These are phyloP conservation scores for Neurospora crassa DNA, from an alignment of 2,329 filamentous ascomycete species.

Conservation along the genomic window DNA sequence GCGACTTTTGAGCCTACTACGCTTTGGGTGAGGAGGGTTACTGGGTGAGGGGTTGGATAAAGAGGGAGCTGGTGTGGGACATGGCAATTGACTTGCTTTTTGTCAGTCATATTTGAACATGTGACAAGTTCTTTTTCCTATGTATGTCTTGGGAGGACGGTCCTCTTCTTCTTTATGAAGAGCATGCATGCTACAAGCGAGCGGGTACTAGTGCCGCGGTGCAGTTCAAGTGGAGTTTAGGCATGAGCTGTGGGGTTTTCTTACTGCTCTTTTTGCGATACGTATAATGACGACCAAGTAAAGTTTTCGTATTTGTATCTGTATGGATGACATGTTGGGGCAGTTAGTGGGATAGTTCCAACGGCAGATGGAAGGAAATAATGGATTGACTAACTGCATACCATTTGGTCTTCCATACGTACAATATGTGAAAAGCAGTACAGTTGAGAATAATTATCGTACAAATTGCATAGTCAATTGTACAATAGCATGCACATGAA, in stretches of 20 bases:
- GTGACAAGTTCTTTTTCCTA: neutral
- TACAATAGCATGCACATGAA: too few species aligned
- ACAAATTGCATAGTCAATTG: too few species aligned
- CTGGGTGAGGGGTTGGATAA: conserved; percentile 21
- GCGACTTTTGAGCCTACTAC: conserved; percentile 55
- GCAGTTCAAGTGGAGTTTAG: neutral
- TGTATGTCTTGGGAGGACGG: neutral
- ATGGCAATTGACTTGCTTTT: neutral
- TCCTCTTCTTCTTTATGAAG: neutral
- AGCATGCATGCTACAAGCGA: neutral
- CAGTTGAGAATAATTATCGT: too few species aligned
- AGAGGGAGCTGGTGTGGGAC: neutral
- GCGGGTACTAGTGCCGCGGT: neutral
- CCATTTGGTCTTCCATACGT: too few species aligned
- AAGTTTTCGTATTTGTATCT: neutral
- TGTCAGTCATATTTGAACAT: neutral
- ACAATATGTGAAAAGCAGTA: too few species aligned
- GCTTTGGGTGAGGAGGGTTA: conserved; percentile 72
- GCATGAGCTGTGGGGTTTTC: neutral
- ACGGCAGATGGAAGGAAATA: neutral
- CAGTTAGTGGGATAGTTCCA: neutral
- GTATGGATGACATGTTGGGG: neutral
- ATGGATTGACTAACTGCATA: neutral
- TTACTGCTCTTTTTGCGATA: conserved; percentile 4
- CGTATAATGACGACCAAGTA: conserved; percentile 1